Evolutionary conservation across 2,329 filamentous ascomycete genomes (phyloP).

Genomic region (Beauveria sp.): DNA sequence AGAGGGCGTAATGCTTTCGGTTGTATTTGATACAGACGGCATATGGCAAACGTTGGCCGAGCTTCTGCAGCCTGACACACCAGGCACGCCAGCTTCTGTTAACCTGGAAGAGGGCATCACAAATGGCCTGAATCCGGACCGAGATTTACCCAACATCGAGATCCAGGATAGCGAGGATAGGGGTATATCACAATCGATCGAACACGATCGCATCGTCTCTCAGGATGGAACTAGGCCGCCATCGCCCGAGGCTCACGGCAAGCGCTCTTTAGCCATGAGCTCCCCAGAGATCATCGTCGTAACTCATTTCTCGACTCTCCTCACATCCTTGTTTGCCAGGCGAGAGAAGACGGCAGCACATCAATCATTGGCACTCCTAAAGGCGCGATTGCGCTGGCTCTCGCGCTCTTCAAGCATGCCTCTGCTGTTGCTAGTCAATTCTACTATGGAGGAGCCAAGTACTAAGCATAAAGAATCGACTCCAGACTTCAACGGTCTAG

Average conservation of each 20-base stretch:
- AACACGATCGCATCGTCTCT: not conserved
- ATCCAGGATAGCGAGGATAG: constrained; percentile 35
- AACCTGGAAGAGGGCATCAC: not conserved
- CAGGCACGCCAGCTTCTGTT: not conserved
- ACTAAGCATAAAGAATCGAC: not conserved
- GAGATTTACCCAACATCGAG: constrained; percentile 13
- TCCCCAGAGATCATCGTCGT: constrained; percentile 43
- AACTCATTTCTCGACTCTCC: constrained; percentile 45
- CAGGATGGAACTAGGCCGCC: not conserved
- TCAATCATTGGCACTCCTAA: constrained; percentile 38
- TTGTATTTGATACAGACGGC: constrained; percentile 52
- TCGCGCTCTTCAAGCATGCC: constrained; percentile 33
- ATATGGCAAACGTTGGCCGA: constrained; percentile 50
- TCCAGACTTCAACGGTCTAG: not conserved
- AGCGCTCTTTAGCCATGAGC: not conserved
- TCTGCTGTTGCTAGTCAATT: constrained; percentile 49
- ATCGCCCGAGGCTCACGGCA: not conserved
- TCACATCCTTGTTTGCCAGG: constrained; percentile 44
- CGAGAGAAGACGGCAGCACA: constrained; percentile 41
- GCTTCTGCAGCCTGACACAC: constrained; percentile 23
- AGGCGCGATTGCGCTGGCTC: constrained; percentile 37
- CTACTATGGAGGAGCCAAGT: constrained; percentile 24
- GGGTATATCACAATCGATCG: constrained; percentile 14
- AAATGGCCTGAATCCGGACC: not conserved
- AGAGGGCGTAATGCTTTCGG: constrained; percentile 43